Conservation (phyloP, 129 eudicot genomes). For the Artemisia tridentata region DNA sequence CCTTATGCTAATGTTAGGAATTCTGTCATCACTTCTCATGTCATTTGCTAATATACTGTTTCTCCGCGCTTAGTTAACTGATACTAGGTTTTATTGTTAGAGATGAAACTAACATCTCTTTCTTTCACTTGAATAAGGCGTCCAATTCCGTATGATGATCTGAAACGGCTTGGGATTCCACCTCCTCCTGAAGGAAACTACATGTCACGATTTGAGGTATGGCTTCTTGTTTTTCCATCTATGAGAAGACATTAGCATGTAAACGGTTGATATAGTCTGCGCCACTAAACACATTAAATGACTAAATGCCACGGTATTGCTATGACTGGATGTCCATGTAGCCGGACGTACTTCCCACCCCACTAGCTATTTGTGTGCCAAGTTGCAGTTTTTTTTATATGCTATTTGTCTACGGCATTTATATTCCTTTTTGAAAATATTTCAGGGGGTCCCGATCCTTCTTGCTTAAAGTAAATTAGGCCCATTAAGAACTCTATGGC, state of each 20-base stretch:
- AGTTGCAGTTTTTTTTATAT: no score
- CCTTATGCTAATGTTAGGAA: no score
- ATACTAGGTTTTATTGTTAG: background rate
- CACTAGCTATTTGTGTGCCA: no score
- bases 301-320: no score
- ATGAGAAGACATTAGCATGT: conserved; percentile 12
- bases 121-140: conserved; percentile 25
- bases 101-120: conserved; percentile 17
- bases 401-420: no score
- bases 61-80: background rate
- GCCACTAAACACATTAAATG: background rate
- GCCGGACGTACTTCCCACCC: no score
- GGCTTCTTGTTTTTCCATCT: conserved; percentile 14
- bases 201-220: conserved; percentile 87
- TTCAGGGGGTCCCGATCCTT: no score
- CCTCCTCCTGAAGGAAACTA: conserved; percentile 99
- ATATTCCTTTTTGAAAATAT: no score
- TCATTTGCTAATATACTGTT: no score
- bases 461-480: no score
- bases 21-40: no score
- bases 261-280: background rate
- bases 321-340: no score
- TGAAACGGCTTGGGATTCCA: conserved; percentile 83
- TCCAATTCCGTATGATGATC: conserved; percentile 80
- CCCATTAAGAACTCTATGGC: background rate